phyloP scores from a whole-genome alignment of 108 stramenopile genomes.

The Ochromonas danica region DNA sequence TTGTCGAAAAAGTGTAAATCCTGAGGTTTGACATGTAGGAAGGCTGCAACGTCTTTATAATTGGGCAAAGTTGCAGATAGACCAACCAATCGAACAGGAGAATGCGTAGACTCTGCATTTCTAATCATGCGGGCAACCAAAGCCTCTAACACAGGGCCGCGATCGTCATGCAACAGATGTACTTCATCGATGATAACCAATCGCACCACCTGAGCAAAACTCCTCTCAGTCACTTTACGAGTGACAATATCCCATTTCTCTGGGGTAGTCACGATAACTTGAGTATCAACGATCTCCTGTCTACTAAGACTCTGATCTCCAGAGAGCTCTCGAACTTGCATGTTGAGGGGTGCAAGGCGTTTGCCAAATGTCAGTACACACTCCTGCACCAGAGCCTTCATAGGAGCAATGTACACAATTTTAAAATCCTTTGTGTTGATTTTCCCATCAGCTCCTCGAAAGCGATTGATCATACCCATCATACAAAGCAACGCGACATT shows the following conservation, averaged over 20 bases:
- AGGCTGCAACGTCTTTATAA: conserved; percentile 96
- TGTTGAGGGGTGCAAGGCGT: conserved; percentile 76
- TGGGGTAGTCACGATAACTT: conserved; percentile 97
- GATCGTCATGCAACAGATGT: conserved; percentile 95
- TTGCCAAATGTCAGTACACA: conserved; percentile 90
- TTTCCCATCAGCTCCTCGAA: conserved; percentile 52
- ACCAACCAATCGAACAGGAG: conserved; percentile 90
- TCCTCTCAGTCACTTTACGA: conserved; percentile 95
- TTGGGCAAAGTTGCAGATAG: conserved; percentile 98
- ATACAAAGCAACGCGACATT: conserved; percentile 89
- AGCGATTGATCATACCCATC: conserved; percentile 89
- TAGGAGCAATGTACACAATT: conserved; percentile 98
- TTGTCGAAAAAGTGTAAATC: conserved; percentile 98
- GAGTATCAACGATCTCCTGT: conserved; percentile 93
- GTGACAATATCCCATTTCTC: conserved; percentile 99
- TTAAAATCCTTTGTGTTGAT: conserved; percentile 86
- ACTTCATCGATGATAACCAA: conserved; percentile 97
- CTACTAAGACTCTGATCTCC: conserved; percentile 94
- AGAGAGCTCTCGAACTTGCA: conserved; percentile 90
- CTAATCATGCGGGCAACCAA: conserved; percentile 92
- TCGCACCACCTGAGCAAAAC: conserved; percentile 93
- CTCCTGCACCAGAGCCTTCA: conserved; percentile 99
- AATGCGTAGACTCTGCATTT: conserved; percentile 88
- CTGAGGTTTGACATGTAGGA: conserved; percentile 91
- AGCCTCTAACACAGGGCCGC: conserved; percentile 96